Evolutionary conservation across 108 stramenopile species (phyloP).

Genomic region (Aureococcus anophagefferens): DNA sequence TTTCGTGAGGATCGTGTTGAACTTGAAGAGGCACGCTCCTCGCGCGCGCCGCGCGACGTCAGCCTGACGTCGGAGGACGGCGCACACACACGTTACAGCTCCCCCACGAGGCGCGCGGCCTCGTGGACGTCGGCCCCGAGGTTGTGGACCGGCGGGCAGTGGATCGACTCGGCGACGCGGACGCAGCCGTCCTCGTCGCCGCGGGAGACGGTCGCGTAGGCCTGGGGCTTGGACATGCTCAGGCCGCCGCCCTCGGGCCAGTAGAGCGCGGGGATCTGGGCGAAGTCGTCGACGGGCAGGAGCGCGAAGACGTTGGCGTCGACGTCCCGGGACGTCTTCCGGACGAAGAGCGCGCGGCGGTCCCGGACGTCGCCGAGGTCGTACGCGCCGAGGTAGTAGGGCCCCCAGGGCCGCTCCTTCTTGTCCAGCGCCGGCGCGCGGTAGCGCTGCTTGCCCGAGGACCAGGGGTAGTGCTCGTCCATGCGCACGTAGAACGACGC

Average conservation of each 20-base stretch:
- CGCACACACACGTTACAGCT: no score
- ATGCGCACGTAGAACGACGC: neutral
- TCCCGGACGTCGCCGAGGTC: neutral
- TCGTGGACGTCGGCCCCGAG: no score
- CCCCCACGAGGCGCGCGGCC: no score
- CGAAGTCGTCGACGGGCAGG: neutral
- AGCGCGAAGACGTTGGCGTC: neutral
- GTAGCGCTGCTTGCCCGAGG: neutral
- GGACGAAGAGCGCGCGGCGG: neutral
- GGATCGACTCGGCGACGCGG: constrained; percentile 1
- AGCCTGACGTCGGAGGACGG: no score
- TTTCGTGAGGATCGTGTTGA: no score
- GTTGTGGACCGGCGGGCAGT: neutral
- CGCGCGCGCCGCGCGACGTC: no score
- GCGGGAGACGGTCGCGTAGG: neutral
- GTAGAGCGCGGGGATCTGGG: no score
- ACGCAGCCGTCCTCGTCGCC: neutral
- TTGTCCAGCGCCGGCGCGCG: neutral
- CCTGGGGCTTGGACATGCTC: neutral
- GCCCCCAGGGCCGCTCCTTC: neutral
- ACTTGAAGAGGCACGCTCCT: no score
- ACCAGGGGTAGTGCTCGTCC: constrained; percentile 3
- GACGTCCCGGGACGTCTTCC: neutral
- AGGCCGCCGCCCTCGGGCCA: no score
- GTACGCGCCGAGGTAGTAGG: neutral